Conservation (phyloP, 257 asterid species). For the Euphrasia confusa region DNA sequence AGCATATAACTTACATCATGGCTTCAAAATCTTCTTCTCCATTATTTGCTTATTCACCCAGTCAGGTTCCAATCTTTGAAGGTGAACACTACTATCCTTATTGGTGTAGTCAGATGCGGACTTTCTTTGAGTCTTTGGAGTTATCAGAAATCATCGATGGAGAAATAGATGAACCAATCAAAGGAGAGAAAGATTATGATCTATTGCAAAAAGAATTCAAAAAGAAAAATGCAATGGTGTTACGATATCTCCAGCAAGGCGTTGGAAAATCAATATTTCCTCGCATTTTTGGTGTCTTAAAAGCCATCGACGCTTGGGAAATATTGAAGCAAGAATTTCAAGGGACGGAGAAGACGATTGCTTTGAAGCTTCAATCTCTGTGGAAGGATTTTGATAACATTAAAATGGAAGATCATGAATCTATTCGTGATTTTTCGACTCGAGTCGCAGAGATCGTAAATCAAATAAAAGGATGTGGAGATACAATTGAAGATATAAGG, state of each 20-base stretch:
- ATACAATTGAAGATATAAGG: background rate
- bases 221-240: background rate
- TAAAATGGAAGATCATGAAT: too few species aligned
- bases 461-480: background rate
- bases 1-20: background rate
- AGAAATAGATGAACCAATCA: too few species aligned
- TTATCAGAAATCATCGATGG: background rate
- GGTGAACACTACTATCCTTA: background rate
- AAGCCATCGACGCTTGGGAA: too few species aligned
- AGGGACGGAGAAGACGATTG: too few species aligned
- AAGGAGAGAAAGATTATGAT: background rate
- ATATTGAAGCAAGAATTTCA: too few species aligned
- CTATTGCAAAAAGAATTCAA: background rate
- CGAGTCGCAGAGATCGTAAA: too few species aligned
- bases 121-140: background rate
- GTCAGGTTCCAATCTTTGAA: background rate
- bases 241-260: background rate
- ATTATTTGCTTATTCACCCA: background rate
- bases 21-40: background rate
- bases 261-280: too few species aligned
- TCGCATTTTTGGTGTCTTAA: too few species aligned
- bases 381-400: too few species aligned
- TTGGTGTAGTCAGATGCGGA: background rate
- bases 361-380: too few species aligned
- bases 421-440: too few species aligned